phyloP scores from a whole-genome alignment of 2,329 filamentous ascomycete species.

The Metarhizium rileyi region DNA sequence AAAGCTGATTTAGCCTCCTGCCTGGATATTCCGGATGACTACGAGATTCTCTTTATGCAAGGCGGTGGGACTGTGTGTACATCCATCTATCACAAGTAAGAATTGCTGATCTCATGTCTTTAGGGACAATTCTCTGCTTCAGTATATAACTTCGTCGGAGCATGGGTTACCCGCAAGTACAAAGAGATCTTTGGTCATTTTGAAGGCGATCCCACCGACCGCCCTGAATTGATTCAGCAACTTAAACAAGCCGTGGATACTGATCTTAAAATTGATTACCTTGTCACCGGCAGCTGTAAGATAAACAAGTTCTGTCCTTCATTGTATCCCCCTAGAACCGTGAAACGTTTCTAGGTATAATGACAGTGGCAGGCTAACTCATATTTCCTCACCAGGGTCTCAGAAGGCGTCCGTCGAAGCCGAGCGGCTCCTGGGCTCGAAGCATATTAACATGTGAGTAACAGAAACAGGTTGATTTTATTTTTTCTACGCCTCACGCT shows the following conservation, averaged over 20 bases:
- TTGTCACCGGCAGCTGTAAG: slow-evolving; percentile 73
- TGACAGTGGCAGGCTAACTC: slow-evolving; percentile 1
- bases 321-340: slow-evolving; percentile 20
- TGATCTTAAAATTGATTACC: slow-evolving; percentile 75
- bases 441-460: slow-evolving; percentile 61
- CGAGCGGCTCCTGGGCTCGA: slow-evolving; percentile 61
- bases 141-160: slow-evolving; percentile 72
- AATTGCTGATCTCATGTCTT: neutral
- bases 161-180: slow-evolving; percentile 68
- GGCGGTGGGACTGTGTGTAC: slow-evolving; percentile 53
- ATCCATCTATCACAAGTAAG: neutral
- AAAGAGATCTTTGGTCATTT: slow-evolving; percentile 48
- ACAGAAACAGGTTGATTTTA: neutral
- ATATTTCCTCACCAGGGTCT: slow-evolving; percentile 32
- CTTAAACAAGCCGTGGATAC: slow-evolving; percentile 55
- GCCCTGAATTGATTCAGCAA: slow-evolving; percentile 42
- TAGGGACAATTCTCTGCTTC: slow-evolving; percentile 73
- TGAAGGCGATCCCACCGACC: slow-evolving; percentile 37
- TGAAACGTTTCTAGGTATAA: neutral
- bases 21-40: slow-evolving; percentile 75
- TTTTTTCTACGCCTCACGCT: neutral
- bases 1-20: slow-evolving; percentile 64
- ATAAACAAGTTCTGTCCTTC: neutral
- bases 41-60: slow-evolving; percentile 84
- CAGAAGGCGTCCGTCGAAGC: slow-evolving; percentile 84